These are phyloP conservation scores for Medicago lupulina DNA, from an alignment of 306 rosid species.

Conservation along the genomic window DNA sequence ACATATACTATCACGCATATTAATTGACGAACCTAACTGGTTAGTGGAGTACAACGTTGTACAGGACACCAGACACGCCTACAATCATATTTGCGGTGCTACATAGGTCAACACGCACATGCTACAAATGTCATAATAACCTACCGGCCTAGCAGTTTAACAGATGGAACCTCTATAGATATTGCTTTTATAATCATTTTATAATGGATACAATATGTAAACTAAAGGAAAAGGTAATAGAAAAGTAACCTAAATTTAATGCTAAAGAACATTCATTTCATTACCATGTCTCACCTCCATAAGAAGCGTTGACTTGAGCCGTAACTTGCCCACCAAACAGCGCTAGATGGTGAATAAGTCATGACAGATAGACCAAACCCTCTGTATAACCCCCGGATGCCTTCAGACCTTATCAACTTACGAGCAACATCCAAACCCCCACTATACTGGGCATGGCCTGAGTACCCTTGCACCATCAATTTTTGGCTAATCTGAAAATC, in stretches of 20 bases:
- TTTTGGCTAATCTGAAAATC: conserved; percentile 84
- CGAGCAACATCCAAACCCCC: conserved; percentile 95
- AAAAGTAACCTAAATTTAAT: conserved; percentile 14
- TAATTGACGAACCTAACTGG: conserved; percentile 14
- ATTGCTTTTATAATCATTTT: conserved; percentile 24
- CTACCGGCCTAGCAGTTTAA: too few species aligned
- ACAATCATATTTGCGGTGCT: too few species aligned
- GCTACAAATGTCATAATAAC: conserved; percentile 6
- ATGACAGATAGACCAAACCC: conserved; percentile 90
- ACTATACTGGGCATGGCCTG: conserved; percentile 75
- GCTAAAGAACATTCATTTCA: conserved; percentile 17
- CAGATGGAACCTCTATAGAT: background rate
- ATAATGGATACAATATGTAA: conserved; percentile 3
- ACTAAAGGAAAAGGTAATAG: conserved; percentile 4
- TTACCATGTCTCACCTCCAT: conserved; percentile 79
- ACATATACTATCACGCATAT: background rate
- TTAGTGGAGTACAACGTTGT: conserved; percentile 6
- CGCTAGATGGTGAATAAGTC: conserved; percentile 94
- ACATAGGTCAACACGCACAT: conserved; percentile 13
- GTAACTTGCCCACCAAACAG: conserved; percentile 99
- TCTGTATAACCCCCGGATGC: conserved; percentile 83
- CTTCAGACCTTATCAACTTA: conserved; percentile 66
- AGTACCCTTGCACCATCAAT: conserved; percentile 97
- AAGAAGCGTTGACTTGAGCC: conserved; percentile 94
- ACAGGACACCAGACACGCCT: background rate